phyloP scores from a whole-genome alignment of 2,329 filamentous ascomycete species.

The Rugonectria rugulosa region DNA sequence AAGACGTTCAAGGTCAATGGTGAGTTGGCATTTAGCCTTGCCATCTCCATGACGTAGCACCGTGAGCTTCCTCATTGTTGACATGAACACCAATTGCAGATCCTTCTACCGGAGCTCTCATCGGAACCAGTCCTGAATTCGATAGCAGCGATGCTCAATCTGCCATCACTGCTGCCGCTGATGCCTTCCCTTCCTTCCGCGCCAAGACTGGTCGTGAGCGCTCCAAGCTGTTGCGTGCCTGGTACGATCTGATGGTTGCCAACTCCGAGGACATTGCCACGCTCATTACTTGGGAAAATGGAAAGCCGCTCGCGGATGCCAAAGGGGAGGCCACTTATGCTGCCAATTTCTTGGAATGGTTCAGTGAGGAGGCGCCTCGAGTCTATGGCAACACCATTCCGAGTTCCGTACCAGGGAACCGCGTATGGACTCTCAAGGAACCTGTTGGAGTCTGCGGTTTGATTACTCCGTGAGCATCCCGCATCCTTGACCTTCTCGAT shows the following conservation, averaged over 20 bases:
- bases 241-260: conserved; percentile 82
- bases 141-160: conserved; percentile 76
- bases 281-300: conserved; percentile 90
- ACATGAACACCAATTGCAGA: conserved; percentile 56
- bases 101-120: conserved; percentile 80
- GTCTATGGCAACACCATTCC: conserved; percentile 79
- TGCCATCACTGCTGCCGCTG: conserved; percentile 84
- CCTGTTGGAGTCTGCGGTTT: conserved; percentile 84
- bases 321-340: conserved; percentile 77
- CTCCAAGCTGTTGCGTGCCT: conserved; percentile 76
- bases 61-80: background rate
- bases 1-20: conserved; percentile 89
- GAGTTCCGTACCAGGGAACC: conserved; percentile 72
- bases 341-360: conserved; percentile 82
- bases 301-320: conserved; percentile 81
- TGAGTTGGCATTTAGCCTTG: conserved; percentile 42
- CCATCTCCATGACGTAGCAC: background rate
- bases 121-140: conserved; percentile 88
- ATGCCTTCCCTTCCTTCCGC: conserved; percentile 76
- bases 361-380: conserved; percentile 78
- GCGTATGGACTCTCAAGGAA: conserved; percentile 81
- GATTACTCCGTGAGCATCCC: conserved; percentile 69
- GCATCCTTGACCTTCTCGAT: background rate
- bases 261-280: conserved; percentile 83
- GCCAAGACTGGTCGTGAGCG: conserved; percentile 77